These are phyloP conservation scores for Ottelia alismoides DNA, from an alignment of 106 monocot species.

Conservation along the genomic window DNA sequence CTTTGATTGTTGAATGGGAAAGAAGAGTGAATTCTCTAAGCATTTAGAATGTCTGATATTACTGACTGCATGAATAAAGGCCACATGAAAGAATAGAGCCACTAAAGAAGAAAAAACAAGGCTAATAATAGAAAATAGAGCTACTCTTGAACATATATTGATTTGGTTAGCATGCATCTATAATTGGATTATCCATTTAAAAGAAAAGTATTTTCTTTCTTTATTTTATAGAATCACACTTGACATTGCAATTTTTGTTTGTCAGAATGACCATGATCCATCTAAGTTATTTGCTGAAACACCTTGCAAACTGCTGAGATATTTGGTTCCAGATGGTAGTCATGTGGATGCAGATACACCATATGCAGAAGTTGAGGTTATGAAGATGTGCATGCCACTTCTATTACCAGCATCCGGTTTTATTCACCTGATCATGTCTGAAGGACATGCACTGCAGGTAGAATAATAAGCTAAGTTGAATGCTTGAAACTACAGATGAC, in stretches of 20 bases:
- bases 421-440: slow-evolving; percentile 82
- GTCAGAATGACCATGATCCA: slow-evolving; percentile 97
- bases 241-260: neutral
- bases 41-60: too few species aligned
- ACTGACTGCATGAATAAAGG: too few species aligned
- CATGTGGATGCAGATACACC: slow-evolving; percentile 83
- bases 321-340: slow-evolving; percentile 77
- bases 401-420: slow-evolving; percentile 90
- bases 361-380: slow-evolving; percentile 98
- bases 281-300: slow-evolving; percentile 96
- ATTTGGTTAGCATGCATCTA: too few species aligned
- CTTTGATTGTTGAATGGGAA: too few species aligned
- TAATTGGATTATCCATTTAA: too few species aligned
- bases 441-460: slow-evolving; percentile 97
- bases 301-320: slow-evolving; percentile 95
- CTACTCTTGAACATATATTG: too few species aligned
- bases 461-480: neutral
- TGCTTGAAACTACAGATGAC: neutral
- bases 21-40: too few species aligned
- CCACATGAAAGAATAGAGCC: too few species aligned
- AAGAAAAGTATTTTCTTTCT: too few species aligned
- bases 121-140: too few species aligned
- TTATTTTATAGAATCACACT: too few species aligned
- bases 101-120: too few species aligned
- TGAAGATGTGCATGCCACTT: slow-evolving; percentile 99